These are phyloP conservation scores for Dactylellina haptotyla DNA, from an alignment of 2,329 filamentous ascomycete genomes.

Conservation along the genomic window DNA sequence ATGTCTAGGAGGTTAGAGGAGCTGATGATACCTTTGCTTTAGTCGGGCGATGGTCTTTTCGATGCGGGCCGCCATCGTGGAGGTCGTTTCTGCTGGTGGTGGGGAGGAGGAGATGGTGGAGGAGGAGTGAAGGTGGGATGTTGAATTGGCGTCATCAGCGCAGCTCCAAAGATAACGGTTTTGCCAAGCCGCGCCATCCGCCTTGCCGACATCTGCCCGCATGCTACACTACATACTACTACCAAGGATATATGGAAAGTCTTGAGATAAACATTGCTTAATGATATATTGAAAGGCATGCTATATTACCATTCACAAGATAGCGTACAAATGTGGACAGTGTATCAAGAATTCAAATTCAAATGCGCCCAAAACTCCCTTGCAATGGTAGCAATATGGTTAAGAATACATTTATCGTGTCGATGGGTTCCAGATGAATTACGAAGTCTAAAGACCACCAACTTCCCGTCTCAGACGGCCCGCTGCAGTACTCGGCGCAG, in stretches of 20 bases:
- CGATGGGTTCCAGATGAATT: neutral
- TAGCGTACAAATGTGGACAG: too few species aligned
- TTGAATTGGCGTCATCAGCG: conserved; percentile 42
- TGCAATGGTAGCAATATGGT: conserved; percentile 27
- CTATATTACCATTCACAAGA: too few species aligned
- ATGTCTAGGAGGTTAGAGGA: conserved; percentile 11
- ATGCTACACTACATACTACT: too few species aligned
- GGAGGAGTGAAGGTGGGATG: conserved; percentile 46
- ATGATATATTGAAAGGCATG: neutral
- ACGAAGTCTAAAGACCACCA: conserved; percentile 29
- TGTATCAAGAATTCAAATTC: neutral
- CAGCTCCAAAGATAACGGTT: conserved; percentile 19
- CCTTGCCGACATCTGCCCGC: too few species aligned
- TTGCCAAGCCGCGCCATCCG: conserved; percentile 30
- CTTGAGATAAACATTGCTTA: neutral
- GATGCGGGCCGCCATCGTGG: conserved; percentile 67
- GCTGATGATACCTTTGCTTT: conserved; percentile 73
- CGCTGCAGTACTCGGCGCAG: conserved; percentile 33
- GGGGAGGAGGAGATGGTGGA: neutral
- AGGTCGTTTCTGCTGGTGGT: neutral
- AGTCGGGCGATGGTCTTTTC: conserved; percentile 78
- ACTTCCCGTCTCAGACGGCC: conserved; percentile 37
- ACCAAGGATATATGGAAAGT: neutral
- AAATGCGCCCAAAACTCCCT: conserved; percentile 43
- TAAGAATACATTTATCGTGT: conserved; percentile 24